A percentile compares a stretch with the other conserved stretches of the same genome.
Conservation (phyloP, 2,329 filamentous ascomycete genomes). For the Sporothrix euskadiensis region DNA sequence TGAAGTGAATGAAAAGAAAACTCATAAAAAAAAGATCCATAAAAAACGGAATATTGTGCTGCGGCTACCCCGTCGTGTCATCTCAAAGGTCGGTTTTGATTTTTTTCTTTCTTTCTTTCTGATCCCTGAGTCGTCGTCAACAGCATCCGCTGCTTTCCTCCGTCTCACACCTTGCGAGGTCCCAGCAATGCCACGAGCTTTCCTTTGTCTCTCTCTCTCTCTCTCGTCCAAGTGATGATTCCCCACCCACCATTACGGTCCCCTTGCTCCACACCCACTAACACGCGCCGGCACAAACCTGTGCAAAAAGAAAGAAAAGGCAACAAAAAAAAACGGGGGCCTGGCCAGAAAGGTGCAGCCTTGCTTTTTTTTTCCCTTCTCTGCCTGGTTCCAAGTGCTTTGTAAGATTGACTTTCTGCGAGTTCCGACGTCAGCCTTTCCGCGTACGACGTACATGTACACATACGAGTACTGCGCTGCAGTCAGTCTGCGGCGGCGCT, state of each 20-base stretch:
- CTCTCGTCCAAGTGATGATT: neutral
- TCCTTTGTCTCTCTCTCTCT: neutral
- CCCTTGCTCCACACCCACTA: conserved; percentile 20
- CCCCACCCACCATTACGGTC: neutral
- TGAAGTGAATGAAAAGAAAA: neutral
- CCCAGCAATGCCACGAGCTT: conserved; percentile 17
- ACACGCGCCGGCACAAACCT: conserved; percentile 1
- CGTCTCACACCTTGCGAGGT: neutral
- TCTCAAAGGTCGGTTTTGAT: neutral
- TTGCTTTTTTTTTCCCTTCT: neutral
- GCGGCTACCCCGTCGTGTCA: conserved; percentile 6
- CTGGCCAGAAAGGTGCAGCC: conserved; percentile 5
- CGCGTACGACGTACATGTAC: neutral
- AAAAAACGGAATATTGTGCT: neutral
- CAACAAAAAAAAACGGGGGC: neutral
- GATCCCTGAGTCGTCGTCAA: neutral
- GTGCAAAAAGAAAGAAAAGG: neutral
- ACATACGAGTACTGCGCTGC: too few relatives aligned
- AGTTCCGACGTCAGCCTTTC: neutral
- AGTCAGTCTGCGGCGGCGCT: neutral
- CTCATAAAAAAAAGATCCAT: neutral
- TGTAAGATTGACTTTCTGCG: neutral
- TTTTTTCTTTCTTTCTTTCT: neutral
- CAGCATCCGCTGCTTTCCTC: neutral
- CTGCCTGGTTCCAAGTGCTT: conserved; percentile 3